Conservation (phyloP, 225 moss, liverwort and hornwort genomes). For the Sphagnum tenellum region DNA sequence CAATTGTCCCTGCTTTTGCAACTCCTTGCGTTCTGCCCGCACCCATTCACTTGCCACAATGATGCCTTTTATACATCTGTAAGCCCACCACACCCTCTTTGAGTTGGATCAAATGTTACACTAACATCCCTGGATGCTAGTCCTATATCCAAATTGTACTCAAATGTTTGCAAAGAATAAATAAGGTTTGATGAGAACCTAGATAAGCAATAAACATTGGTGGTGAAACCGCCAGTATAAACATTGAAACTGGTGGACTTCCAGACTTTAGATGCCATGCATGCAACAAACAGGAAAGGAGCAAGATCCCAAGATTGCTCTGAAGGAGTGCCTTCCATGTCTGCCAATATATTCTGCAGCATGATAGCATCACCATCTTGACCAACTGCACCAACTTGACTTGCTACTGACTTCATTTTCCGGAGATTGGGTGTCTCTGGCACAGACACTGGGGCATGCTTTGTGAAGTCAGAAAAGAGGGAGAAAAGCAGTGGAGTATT, state of each 20-base stretch:
- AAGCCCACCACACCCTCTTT: background rate
- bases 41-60: constrained; percentile 80
- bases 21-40: constrained; percentile 63
- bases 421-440: constrained; percentile 80
- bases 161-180: background rate
- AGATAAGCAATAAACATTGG: constrained; percentile 86
- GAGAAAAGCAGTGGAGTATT: constrained; percentile 96
- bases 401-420: constrained; percentile 73
- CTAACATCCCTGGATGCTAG: too few relatives aligned
- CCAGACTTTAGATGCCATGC: constrained; percentile 90
- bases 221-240: constrained; percentile 87
- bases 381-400: constrained; percentile 68
- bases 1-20: constrained; percentile 28
- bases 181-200: constrained; percentile 32
- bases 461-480: constrained; percentile 81
- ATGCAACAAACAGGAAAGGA: constrained; percentile 75
- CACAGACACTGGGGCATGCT: constrained; percentile 62
- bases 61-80: constrained; percentile 77
- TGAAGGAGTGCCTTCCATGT: constrained; percentile 54
- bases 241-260: constrained; percentile 75
- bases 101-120: too few relatives aligned
- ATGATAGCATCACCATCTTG: constrained; percentile 78
- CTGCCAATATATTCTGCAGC: constrained; percentile 58
- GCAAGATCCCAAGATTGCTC: constrained; percentile 69
- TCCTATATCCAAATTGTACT: too few relatives aligned